A percentile compares a stretch with the other conserved stretches of the same genome.
Evolutionary conservation across 2,329 filamentous ascomycete genomes (phyloP).

Genomic region (Claviceps sp.): DNA sequence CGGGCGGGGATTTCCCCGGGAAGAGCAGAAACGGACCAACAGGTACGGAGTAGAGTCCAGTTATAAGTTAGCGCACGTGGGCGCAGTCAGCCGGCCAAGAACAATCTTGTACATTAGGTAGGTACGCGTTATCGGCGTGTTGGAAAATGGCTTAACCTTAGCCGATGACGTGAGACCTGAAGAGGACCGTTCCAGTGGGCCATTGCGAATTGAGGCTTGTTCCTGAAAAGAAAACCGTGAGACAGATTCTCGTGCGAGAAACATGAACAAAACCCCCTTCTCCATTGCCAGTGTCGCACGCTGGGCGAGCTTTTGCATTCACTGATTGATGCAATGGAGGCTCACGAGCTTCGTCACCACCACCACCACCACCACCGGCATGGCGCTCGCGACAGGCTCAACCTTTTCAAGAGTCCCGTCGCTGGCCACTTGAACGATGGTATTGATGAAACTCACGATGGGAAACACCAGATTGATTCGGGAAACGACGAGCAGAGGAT

Average conservation of each 20-base stretch:
- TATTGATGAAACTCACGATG: neutral
- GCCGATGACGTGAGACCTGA: neutral
- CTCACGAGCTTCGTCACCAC: neutral
- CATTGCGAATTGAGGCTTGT: neutral
- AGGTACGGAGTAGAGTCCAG: no score
- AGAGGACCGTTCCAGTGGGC: neutral
- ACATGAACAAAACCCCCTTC: no score
- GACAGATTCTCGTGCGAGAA: neutral
- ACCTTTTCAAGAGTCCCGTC: constrained; percentile 20
- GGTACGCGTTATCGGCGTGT: no score
- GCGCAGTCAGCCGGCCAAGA: no score
- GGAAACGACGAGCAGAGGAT: neutral
- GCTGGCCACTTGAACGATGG: constrained; percentile 1
- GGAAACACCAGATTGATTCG: neutral
- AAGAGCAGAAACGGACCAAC: no score
- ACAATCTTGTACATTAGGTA: no score
- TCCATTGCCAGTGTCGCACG: no score
- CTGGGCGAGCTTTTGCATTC: no score
- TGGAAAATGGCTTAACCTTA: neutral
- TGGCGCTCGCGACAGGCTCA: constrained; percentile 14
- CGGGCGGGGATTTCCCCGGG: no score
- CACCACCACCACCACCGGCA: constrained; percentile 1
- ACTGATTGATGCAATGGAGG: neutral
- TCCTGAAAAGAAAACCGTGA: neutral
- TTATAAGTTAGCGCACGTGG: no score